Conservation (phyloP, 2,329 filamentous ascomycete genomes). For the Cladosporium sp. region DNA sequence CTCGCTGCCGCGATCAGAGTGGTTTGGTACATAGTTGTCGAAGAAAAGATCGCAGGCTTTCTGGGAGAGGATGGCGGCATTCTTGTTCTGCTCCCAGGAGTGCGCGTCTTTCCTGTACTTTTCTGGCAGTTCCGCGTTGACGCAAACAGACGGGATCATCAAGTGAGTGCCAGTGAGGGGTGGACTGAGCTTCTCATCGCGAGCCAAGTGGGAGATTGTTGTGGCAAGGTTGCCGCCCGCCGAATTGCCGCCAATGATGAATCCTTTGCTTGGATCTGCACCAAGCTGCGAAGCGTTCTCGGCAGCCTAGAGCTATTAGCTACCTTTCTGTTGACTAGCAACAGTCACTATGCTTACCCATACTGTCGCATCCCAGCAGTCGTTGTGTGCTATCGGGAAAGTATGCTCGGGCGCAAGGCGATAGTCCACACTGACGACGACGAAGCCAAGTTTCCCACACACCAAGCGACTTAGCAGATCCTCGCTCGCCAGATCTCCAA, state of each 20-base stretch:
- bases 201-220: constrained; percentile 46
- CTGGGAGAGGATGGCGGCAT: constrained; percentile 33
- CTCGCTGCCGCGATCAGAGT: not conserved
- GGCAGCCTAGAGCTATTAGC: constrained; percentile 26
- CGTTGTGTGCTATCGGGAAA: constrained; percentile 52
- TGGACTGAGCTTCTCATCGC: constrained; percentile 43
- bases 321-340: not conserved
- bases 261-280: constrained; percentile 46
- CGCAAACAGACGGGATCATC: constrained; percentile 48
- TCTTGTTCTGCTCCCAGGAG: constrained; percentile 45
- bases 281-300: constrained; percentile 28
- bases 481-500: constrained; percentile 47
- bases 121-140: constrained; percentile 42
- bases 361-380: constrained; percentile 48
- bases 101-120: constrained; percentile 40
- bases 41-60: constrained; percentile 28
- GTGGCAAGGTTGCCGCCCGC: constrained; percentile 55
- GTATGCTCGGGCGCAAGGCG: constrained; percentile 53
- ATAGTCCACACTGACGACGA: constrained; percentile 54
- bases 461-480: constrained; percentile 45
- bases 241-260: constrained; percentile 54
- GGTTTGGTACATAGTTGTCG: constrained; percentile 12
- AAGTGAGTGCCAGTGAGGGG: constrained; percentile 50
- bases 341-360: constrained; percentile 39
- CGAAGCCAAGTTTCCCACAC: constrained; percentile 38